phyloP scores from a whole-genome alignment of 2,329 filamentous ascomycete species.

The Fusarium dimerum region DNA sequence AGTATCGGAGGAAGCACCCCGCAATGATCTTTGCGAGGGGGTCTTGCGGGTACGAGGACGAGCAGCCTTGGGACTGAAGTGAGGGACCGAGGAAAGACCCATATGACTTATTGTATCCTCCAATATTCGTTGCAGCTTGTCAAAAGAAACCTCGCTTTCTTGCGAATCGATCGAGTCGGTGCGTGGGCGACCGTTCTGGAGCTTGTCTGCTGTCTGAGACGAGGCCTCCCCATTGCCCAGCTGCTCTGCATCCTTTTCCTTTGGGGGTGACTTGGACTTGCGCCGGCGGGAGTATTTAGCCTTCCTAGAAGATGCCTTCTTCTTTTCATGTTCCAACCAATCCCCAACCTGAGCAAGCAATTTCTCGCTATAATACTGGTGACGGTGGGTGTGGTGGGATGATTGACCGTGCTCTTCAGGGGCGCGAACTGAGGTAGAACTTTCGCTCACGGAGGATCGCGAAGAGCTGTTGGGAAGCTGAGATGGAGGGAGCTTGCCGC shows the following conservation, averaged over 20 bases:
- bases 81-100: conserved; percentile 49
- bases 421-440: conserved; percentile 28
- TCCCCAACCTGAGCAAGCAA: conserved; percentile 74
- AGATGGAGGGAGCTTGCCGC: conserved; percentile 32
- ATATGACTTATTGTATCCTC: conserved; percentile 63
- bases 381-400: conserved; percentile 33
- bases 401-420: conserved; percentile 30
- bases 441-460: conserved; percentile 45
- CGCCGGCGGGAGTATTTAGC: conserved; percentile 39
- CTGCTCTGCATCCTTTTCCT: conserved; percentile 18
- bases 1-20: conserved; percentile 73
- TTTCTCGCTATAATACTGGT: conserved; percentile 50
- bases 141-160: conserved; percentile 71
- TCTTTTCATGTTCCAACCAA: conserved; percentile 82
- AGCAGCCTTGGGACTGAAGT: conserved; percentile 42
- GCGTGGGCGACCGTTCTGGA: conserved; percentile 32
- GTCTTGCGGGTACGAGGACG: conserved; percentile 43
- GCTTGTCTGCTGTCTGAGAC: conserved; percentile 23
- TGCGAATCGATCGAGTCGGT: conserved; percentile 64
- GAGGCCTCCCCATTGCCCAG: conserved; percentile 8
- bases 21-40: conserved; percentile 39
- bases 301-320: conserved; percentile 56
- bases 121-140: conserved; percentile 78
- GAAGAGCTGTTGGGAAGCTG: conserved; percentile 41
- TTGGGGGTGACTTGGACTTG: conserved; percentile 42